These are phyloP conservation scores for Plenodomus lindquistii DNA, from an alignment of 2,329 filamentous ascomycete genomes.

Conservation along the genomic window DNA sequence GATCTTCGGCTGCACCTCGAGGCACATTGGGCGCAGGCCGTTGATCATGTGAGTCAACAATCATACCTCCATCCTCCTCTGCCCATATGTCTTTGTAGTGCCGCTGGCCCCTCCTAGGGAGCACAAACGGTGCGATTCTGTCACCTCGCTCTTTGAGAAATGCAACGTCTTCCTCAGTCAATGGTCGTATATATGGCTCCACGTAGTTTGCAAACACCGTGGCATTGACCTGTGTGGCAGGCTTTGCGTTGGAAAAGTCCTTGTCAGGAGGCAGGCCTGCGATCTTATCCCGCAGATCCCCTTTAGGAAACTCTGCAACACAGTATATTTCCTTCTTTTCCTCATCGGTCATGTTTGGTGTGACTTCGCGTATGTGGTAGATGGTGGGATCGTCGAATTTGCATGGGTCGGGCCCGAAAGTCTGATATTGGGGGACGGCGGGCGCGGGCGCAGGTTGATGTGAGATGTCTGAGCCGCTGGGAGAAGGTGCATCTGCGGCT, in stretches of 20 bases:
- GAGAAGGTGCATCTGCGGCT: slow-evolving; percentile 67
- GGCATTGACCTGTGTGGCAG: slow-evolving; percentile 90
- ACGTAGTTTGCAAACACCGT: slow-evolving; percentile 90
- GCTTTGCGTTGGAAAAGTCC: slow-evolving; percentile 94
- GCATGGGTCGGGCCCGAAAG: slow-evolving; percentile 89
- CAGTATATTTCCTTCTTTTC: slow-evolving; percentile 86
- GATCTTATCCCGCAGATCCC: slow-evolving; percentile 81
- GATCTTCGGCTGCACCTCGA: slow-evolving; percentile 80
- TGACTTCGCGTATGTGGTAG: slow-evolving; percentile 83
- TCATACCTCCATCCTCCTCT: slow-evolving; percentile 84
- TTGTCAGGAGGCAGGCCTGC: slow-evolving; percentile 89
- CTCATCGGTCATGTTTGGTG: slow-evolving; percentile 77
- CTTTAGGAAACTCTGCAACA: slow-evolving; percentile 79
- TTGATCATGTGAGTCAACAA: slow-evolving; percentile 70
- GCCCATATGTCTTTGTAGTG: slow-evolving; percentile 92
- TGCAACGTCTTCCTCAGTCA: slow-evolving; percentile 90
- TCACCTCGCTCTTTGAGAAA: slow-evolving; percentile 90
- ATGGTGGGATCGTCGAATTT: slow-evolving; percentile 90
- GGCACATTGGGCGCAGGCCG: slow-evolving; percentile 78
- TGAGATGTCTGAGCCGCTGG: slow-evolving; percentile 57
- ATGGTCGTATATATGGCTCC: slow-evolving; percentile 86
- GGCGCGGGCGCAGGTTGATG: slow-evolving; percentile 64
- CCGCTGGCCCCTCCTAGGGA: slow-evolving; percentile 80
- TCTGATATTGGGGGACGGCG: slow-evolving; percentile 74
- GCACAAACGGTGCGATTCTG: slow-evolving; percentile 78